Evolutionary conservation across 495 filamentous ascomycete genomes (phyloP), one percentile per base, ranked within the genome.

Genomic region (Letharia lupina): DNA sequence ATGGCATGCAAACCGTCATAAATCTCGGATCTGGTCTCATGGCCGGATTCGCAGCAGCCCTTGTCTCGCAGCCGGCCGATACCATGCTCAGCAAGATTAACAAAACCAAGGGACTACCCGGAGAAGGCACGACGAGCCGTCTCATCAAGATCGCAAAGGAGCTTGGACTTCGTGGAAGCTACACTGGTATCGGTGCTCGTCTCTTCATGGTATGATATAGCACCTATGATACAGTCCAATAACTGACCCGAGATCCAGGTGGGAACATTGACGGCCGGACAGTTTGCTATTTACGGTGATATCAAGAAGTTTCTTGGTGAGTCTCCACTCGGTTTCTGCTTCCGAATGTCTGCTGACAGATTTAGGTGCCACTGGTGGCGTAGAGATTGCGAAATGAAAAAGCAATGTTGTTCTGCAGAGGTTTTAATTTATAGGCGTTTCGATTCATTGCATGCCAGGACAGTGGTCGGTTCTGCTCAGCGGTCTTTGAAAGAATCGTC

Each of bases 81-180:
- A 98, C 94, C 75, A 98, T 98, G 94, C 87, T 98, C 72, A 89
- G 84, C 82, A 98, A 98, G 87, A 98, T 98, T 86, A 98, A 98
- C 90, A 98, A 98, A 91, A 96, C 91, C 79, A 91, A 90, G 81
- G 94, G 94, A 78, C 81, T 87, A 58, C 94, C 94, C 65, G 94
- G 94, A 80, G 93, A 98, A 85, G 87, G 93, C 76, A 98, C 92
- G 74, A 88, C 86, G 70, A 83, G 80, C 79, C 90, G 94, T 78
- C 82, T 98, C 68, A 84, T 96, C 82, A 97, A 97, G 88, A 98
- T 98, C 76, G 91, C 79, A 70, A 90, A 89, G 78, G 94, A 98
- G 81, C 89, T 98, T 71, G 94, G 94, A 74, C 71, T 98, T 72
- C 84, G 84, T 68, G 94, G 94, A 75, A 89, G 85, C 48, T 98